These are phyloP conservation scores for Paramecium caudatum DNA, from an alignment of 73 alveolate genomes.

Conservation along the genomic window DNA sequence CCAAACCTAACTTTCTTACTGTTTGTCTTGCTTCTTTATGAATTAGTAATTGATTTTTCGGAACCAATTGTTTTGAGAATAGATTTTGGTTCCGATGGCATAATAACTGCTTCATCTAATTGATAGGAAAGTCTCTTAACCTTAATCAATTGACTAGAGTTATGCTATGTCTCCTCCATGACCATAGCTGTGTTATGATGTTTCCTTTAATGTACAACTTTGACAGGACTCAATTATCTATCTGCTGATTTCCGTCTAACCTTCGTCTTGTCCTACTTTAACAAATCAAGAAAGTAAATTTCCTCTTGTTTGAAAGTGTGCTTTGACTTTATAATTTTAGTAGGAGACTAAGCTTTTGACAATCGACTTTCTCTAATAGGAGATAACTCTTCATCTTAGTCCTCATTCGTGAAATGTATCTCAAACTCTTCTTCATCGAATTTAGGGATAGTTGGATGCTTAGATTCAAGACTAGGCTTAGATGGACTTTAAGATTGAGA, in stretches of 20 bases:
- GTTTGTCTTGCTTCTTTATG: slow-evolving; percentile 17
- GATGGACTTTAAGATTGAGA: slow-evolving; percentile 30
- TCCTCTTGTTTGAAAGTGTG: background rate
- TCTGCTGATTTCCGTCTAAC: background rate
- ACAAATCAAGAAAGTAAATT: background rate
- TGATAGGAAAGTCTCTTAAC: background rate
- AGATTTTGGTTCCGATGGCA: slow-evolving; percentile 1
- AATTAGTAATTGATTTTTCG: slow-evolving; percentile 1
- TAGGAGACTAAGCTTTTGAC: slow-evolving; percentile 18
- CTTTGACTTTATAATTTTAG: background rate
- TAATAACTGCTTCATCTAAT: slow-evolving; percentile 17
- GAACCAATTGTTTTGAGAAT: slow-evolving; percentile 31
- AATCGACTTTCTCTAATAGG: background rate
- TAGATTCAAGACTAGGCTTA: slow-evolving; percentile 11
- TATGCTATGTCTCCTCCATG: background rate
- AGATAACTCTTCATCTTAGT: background rate
- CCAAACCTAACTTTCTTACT: slow-evolving; percentile 41
- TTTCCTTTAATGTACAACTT: background rate
- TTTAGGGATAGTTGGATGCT: background rate
- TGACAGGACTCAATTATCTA: slow-evolving; percentile 5
- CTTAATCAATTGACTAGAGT: background rate
- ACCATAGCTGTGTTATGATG: background rate
- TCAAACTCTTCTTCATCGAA: slow-evolving; percentile 30
- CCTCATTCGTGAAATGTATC: background rate
- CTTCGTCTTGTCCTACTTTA: background rate